Evolutionary conservation across 495 filamentous ascomycete species (phyloP).

Genomic region (Elasticomyces elasticus): DNA sequence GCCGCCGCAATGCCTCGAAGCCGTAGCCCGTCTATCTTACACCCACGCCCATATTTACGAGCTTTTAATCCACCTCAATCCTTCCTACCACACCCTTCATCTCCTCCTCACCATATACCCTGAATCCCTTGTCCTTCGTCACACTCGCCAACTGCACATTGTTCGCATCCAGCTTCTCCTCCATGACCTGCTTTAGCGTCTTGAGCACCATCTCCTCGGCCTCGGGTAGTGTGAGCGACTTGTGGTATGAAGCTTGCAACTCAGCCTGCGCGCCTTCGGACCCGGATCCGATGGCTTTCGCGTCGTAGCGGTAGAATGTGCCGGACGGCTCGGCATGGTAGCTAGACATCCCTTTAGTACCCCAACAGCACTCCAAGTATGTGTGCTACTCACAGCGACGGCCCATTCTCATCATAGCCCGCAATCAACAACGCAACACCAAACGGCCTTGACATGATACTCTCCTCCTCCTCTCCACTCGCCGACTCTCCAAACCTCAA

Average conservation of each 20-base stretch:
- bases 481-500: slow-evolving; percentile 94
- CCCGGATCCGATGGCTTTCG: slow-evolving; percentile 94
- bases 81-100: slow-evolving; percentile 84
- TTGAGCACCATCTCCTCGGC: slow-evolving; percentile 92
- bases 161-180: slow-evolving; percentile 97
- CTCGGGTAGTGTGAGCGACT: slow-evolving; percentile 85
- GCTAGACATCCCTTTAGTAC: slow-evolving; percentile 32
- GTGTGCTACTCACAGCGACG: slow-evolving; percentile 57
- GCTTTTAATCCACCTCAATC: slow-evolving; percentile 30
- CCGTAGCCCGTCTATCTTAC: background rate
- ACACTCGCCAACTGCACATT: slow-evolving; percentile 97
- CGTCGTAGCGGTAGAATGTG: slow-evolving; percentile 98
- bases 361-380: background rate
- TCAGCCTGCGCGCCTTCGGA: slow-evolving; percentile 96
- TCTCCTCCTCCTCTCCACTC: slow-evolving; percentile 87
- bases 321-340: slow-evolving; percentile 97
- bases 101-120: slow-evolving; percentile 93
- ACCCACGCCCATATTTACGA: background rate
- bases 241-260: slow-evolving; percentile 97
- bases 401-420: slow-evolving; percentile 93
- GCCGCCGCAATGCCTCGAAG: slow-evolving; percentile 1
- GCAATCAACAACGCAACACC: slow-evolving; percentile 95
- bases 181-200: slow-evolving; percentile 99
- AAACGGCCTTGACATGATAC: slow-evolving; percentile 93
- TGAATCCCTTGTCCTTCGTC: slow-evolving; percentile 93